A percentile compares a stretch with the other conserved stretches of the same genome.
These are phyloP conservation scores for Pseudonitzschia pungens DNA, from an alignment of 108 stramenopile species.

Conservation along the genomic window DNA sequence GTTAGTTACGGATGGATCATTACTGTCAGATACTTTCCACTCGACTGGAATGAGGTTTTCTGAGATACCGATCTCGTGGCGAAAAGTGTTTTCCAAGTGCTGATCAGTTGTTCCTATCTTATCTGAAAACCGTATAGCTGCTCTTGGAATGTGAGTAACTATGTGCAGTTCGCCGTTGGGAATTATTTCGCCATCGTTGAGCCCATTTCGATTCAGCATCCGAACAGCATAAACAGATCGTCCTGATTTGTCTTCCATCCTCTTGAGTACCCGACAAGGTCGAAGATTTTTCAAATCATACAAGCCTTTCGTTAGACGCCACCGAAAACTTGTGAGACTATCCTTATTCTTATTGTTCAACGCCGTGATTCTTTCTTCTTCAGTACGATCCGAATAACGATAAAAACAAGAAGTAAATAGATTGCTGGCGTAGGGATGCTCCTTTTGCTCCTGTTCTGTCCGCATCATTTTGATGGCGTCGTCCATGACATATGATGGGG, in stretches of 20 bases:
- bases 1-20: neutral
- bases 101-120: conserved; percentile 50
- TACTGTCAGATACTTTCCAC: neutral
- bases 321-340: conserved; percentile 28
- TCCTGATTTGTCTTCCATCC: conserved; percentile 30
- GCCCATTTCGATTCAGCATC: conserved; percentile 30
- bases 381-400: conserved; percentile 34
- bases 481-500: conserved; percentile 55
- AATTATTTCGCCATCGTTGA: conserved; percentile 37
- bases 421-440: conserved; percentile 59
- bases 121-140: conserved; percentile 48
- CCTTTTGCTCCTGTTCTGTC: conserved; percentile 67
- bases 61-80: conserved; percentile 61
- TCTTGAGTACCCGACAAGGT: conserved; percentile 39
- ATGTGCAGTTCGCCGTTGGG: conserved; percentile 39
- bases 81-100: conserved; percentile 51
- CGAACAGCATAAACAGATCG: conserved; percentile 40
- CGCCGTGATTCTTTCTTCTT: conserved; percentile 14
- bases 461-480: conserved; percentile 53
- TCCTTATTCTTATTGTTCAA: conserved; percentile 4
- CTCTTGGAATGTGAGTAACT: conserved; percentile 45
- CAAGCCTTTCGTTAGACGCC: conserved; percentile 33
- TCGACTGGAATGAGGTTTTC: conserved; percentile 19
- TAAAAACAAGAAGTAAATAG: conserved; percentile 45
- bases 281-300: conserved; percentile 40